Base-by-base conservation (phyloP, 78 protist genomes). In the Pigoraptor vietnamica region DNA sequence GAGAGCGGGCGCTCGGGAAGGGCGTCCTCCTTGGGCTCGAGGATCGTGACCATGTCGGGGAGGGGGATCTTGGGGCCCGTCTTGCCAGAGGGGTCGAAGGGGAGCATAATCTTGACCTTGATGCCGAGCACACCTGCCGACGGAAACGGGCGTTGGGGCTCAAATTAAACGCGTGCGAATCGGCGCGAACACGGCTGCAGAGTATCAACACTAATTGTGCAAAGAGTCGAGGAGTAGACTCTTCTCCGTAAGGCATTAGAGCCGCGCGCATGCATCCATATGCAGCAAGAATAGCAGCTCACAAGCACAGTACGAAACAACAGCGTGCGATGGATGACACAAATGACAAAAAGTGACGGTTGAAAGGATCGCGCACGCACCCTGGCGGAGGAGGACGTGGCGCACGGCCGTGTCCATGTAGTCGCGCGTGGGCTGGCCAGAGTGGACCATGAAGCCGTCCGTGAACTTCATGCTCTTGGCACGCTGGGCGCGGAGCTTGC, bases 401-500 rank as follows among this genome's bases (percentile, higher is more conserved):
- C 99, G 95, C 39, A 94, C 91, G 82, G 99, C 99, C 32, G 40
- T 89, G 94, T 98, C 99, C 55, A 98, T 90, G 94, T 95, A 96
- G 86, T 92, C 92, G 86, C 37, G 39, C 36, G 79, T 48, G 89
- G 94, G 94, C 81, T 90, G 81, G 89, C 94, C 94, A n/a, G 91
- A 94, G 94, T 95, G 93, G 97, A 99, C 96, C 99, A 99, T 98
- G 96, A 98, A 99, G 24, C 99, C 99, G 89, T 98, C 99, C 38
- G 89, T 86, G 98, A 99, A 99, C 97, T 98, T 99, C 99, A 99
- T 97, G 89, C 94, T 14, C 98, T 99, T 99, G 91, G 99, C 99
- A 88, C 99, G 96, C 94, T 97, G 99, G 81, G 98, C 99, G 39
- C 99, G 96, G 48, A 99, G 95, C 97, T 99, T 99, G 87, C 99